Evolutionary conservation across 2,329 filamentous ascomycete species (phyloP).

Genomic region (Botrytis hyacinthi): DNA sequence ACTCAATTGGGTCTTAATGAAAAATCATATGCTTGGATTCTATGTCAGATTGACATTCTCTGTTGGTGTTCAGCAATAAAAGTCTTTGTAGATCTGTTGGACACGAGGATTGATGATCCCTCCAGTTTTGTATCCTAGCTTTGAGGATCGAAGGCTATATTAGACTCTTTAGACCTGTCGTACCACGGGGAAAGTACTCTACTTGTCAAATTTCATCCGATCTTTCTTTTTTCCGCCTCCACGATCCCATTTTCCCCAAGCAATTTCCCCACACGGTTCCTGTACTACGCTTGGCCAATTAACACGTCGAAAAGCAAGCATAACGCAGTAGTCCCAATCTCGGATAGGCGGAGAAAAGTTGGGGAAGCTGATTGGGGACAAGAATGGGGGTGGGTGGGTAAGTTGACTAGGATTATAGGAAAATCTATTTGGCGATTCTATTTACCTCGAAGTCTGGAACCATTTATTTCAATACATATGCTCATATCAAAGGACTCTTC

Average conservation of each 20-base stretch:
- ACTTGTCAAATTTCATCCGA: constrained; percentile 16
- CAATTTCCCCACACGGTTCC: constrained; percentile 12
- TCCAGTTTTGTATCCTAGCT: neutral
- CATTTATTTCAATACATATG: neutral
- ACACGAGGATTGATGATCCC: constrained; percentile 5
- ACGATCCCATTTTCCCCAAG: constrained; percentile 12
- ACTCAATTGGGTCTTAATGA: constrained; percentile 11
- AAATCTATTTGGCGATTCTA: constrained; percentile 10
- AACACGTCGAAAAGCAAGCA: constrained; percentile 1
- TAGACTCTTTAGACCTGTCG: neutral
- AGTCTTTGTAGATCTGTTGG: neutral
- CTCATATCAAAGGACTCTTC: neutral
- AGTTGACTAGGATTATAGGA: constrained; percentile 2
- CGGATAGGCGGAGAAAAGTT: constrained; percentile 11
- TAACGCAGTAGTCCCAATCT: neutral
- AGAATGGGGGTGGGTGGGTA: constrained; percentile 2
- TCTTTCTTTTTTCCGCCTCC: constrained; percentile 9
- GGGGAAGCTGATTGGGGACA: constrained; percentile 10
- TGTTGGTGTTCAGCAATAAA: neutral
- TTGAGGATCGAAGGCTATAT: neutral
- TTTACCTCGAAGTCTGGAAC: neutral
- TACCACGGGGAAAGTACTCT: neutral
- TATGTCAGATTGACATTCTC: constrained; percentile 10
- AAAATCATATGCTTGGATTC: neutral
- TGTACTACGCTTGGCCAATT: constrained; percentile 14